A percentile compares a stretch with the other conserved stretches of the same genome.
These are phyloP conservation scores for Cladosporium velox DNA, from an alignment of 2,329 filamentous ascomycete species.

Conservation along the genomic window DNA sequence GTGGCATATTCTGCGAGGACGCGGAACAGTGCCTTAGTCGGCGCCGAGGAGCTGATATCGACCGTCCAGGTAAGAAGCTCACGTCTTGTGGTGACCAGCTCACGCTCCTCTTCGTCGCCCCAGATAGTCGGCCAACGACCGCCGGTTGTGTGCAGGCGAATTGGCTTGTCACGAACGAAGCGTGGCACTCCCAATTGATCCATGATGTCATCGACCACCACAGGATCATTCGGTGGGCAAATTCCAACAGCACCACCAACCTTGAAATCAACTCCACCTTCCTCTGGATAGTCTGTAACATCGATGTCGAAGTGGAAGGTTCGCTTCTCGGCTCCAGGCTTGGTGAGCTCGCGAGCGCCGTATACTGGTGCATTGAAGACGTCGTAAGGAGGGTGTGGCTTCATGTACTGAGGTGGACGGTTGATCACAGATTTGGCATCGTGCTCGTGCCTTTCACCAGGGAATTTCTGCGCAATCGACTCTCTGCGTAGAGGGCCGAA, in stretches of 20 bases:
- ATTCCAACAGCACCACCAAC: constrained; percentile 95
- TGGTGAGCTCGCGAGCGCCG: constrained; percentile 82
- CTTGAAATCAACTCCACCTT: constrained; percentile 86
- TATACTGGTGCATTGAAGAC: constrained; percentile 89
- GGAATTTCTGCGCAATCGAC: constrained; percentile 59
- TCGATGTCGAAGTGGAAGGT: constrained; percentile 98
- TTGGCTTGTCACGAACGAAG: constrained; percentile 79
- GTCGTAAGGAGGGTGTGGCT: constrained; percentile 90
- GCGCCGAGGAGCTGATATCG: constrained; percentile 89
- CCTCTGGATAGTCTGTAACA: constrained; percentile 87
- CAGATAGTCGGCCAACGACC: constrained; percentile 97
- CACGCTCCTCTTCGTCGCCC: constrained; percentile 83
- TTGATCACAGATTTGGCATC: constrained; percentile 45
- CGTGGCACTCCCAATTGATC: constrained; percentile 79
- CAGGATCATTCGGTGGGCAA: constrained; percentile 79
- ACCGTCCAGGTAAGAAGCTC: constrained; percentile 95
- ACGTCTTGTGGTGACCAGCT: constrained; percentile 84
- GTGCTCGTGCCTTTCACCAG: constrained; percentile 47
- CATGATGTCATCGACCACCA: constrained; percentile 79
- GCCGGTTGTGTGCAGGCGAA: constrained; percentile 73
- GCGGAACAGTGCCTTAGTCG: constrained; percentile 83
- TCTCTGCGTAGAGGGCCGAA: constrained; percentile 33
- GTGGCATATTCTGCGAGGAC: constrained; percentile 81
- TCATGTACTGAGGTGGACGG: constrained; percentile 85
- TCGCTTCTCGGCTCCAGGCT: constrained; percentile 86